These are phyloP conservation scores for Citrus trifoliata DNA, from an alignment of 345 rosid species.

Conservation along the genomic window DNA sequence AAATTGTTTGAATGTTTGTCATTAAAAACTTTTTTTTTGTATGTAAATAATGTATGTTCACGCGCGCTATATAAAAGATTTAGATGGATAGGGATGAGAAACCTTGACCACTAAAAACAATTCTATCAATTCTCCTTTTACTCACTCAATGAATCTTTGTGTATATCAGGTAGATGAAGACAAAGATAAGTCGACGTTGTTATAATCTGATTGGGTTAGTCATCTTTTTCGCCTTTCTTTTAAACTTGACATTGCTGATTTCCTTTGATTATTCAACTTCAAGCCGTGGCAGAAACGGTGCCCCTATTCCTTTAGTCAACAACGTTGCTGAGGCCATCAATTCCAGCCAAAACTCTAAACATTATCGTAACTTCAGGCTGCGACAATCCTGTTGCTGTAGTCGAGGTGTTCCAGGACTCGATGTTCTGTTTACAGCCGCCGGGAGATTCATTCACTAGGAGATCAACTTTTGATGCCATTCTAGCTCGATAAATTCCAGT, in stretches of 20 bases:
- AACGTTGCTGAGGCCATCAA: background rate
- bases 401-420: conserved; percentile 36
- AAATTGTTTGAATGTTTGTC: no score
- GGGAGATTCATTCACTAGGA: conserved; percentile 61
- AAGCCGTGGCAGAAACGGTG: background rate
- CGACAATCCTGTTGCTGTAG: conserved; percentile 37
- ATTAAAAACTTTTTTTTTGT: no score
- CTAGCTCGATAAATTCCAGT: conserved; percentile 62
- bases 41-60: no score
- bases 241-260: conserved; percentile 17
- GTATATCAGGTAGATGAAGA: no score
- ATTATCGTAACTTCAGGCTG: conserved; percentile 5
- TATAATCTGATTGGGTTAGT: conserved; percentile 19
- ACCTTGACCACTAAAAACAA: no score
- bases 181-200: fast-evolving
- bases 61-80: no score
- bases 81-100: no score
- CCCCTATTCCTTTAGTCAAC: background rate
- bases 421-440: conserved; percentile 56
- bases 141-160: no score
- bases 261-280: conserved; percentile 22
- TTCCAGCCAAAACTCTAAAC: no score
- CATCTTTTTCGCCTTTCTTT: conserved; percentile 20
- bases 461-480: conserved; percentile 59
- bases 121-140: no score